A percentile compares a stretch with the other conserved stretches of the same genome.
Evolutionary conservation across 306 rosid species (phyloP).

Genomic region (Vigna radiata): DNA sequence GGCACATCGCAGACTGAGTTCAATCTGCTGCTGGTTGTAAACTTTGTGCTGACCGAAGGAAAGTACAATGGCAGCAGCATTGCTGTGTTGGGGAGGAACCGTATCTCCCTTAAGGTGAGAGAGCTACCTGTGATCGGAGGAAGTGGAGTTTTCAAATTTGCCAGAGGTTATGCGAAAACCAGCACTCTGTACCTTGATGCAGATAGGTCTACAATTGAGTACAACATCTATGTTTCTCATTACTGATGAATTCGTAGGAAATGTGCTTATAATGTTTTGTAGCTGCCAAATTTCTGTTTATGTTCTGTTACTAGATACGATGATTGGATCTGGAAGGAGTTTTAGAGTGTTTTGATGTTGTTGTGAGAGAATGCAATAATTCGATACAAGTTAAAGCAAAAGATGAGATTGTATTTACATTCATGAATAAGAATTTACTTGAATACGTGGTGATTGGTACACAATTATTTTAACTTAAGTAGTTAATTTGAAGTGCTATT

Average conservation of each 20-base stretch:
- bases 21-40: slow-evolving; percentile 60
- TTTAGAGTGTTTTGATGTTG: not conserved
- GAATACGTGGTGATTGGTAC: no score
- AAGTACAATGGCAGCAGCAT: slow-evolving; percentile 73
- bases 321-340: no score
- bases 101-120: slow-evolving; percentile 5
- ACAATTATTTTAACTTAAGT: no score
- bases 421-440: no score
- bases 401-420: no score
- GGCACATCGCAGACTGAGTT: slow-evolving; percentile 49
- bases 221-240: slow-evolving; percentile 11
- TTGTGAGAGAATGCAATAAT: no score
- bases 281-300: not conserved
- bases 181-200: not conserved
- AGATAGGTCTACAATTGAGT: not conserved
- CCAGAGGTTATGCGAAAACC: not conserved
- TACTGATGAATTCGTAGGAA: not conserved
- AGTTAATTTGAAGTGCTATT: no score
- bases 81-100: slow-evolving; percentile 17
- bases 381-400: no score
- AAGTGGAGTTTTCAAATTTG: not conserved
- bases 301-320: not conserved
- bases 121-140: not conserved
- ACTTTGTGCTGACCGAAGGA: slow-evolving; percentile 61
- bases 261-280: not conserved